Conservation (phyloP, 2,329 filamentous ascomycete genomes). For the Calonectria naviculata region DNA sequence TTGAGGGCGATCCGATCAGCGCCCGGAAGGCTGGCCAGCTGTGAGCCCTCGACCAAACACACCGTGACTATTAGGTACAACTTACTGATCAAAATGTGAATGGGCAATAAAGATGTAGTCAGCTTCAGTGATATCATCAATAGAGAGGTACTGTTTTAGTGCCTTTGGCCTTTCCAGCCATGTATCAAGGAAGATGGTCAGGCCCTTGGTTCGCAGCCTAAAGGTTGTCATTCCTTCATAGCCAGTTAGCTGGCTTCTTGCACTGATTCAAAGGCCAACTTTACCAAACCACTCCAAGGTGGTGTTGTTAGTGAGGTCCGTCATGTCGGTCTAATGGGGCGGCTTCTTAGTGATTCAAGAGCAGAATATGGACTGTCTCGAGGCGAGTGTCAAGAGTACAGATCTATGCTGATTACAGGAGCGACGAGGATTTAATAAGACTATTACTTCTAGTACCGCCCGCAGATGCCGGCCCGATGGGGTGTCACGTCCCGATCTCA, state of each 20-base stretch:
- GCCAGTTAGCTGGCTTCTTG: neutral
- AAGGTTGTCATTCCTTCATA: neutral
- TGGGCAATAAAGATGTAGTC: neutral
- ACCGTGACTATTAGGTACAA: neutral
- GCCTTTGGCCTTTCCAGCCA: neutral
- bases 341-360: no score
- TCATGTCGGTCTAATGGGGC: no score
- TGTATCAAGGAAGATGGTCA: neutral
- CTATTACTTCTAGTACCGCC: no score
- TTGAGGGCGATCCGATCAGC: neutral
- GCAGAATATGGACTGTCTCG: no score
- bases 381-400: no score
- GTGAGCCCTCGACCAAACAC: neutral
- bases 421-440: no score
- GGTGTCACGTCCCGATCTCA: neutral
- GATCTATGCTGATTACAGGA: no score
- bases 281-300: neutral
- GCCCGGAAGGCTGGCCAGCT: neutral
- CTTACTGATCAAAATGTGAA: neutral
- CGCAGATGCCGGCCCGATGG: neutral
- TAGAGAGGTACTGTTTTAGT: neutral
- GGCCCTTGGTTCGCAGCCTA: neutral
- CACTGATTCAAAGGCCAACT: neutral
- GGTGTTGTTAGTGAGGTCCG: neutral
- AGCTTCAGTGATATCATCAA: neutral